These are phyloP conservation scores for Chrysosphaeria jannelii DNA, from an alignment of 2,329 filamentous ascomycete species.

Conservation along the genomic window DNA sequence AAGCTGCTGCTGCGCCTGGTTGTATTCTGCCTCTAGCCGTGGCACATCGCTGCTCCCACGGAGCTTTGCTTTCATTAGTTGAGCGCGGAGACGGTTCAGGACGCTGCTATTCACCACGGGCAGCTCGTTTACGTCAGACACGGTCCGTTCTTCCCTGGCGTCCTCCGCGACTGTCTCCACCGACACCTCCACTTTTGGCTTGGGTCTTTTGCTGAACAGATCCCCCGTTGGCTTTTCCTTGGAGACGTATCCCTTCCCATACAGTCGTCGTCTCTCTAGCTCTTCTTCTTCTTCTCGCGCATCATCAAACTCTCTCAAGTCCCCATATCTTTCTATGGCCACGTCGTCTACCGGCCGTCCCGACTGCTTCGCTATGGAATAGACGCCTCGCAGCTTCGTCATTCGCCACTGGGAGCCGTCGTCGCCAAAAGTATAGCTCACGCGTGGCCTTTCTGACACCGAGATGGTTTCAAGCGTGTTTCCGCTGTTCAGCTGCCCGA, in stretches of 20 bases:
- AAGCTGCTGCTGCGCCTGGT: conserved; percentile 40
- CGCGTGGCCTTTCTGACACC: too few relatives aligned
- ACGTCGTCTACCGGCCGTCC: conserved; percentile 51
- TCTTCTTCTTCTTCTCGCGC: conserved; percentile 83
- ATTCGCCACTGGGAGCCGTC: conserved; percentile 80
- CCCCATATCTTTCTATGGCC: conserved; percentile 55
- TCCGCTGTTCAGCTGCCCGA: conserved; percentile 27
- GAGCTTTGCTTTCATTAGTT: conserved; percentile 88
- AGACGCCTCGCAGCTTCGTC: conserved; percentile 74
- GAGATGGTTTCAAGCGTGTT: too few relatives aligned
- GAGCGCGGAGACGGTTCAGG: conserved; percentile 69
- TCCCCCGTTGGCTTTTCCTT: conserved; percentile 75
- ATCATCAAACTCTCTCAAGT: conserved; percentile 63
- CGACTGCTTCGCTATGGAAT: conserved; percentile 45
- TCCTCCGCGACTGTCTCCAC: background rate
- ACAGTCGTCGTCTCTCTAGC: conserved; percentile 50
- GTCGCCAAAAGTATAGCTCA: conserved; percentile 58
- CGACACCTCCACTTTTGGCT: background rate
- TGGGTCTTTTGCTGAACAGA: conserved; percentile 18
- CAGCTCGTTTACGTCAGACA: conserved; percentile 9
- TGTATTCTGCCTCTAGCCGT: conserved; percentile 60
- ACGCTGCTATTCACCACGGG: conserved; percentile 41
- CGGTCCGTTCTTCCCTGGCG: conserved; percentile 9
- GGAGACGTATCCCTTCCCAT: conserved; percentile 58
- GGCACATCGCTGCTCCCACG: conserved; percentile 44